Conservation (phyloP, 1,139 yeast species). For the Debaryomyces fabryi region DNA sequence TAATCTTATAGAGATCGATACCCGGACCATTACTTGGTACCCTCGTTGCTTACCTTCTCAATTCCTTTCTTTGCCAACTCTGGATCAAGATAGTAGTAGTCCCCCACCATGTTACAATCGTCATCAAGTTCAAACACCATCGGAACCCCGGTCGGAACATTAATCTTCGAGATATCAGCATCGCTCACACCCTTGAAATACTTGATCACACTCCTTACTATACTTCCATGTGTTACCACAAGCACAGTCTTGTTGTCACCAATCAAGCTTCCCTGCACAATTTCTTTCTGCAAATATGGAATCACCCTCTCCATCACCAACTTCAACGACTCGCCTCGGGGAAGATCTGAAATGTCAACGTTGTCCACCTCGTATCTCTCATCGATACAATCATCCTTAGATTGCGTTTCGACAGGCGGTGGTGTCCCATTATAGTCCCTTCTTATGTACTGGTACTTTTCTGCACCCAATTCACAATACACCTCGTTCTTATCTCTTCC, state of each 20-base stretch:
- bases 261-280: constrained; percentile 37
- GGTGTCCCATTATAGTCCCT: constrained; percentile 72
- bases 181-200: constrained; percentile 59
- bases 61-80: constrained; percentile 68
- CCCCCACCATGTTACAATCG: constrained; percentile 42
- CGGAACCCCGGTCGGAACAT: constrained; percentile 81
- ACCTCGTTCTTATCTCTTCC: constrained; percentile 66
- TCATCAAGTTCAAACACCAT: constrained; percentile 57
- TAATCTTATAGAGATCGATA: too few relatives aligned
- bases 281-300: constrained; percentile 53
- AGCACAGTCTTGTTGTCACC: constrained; percentile 51
- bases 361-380: constrained; percentile 42
- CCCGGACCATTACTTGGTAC: constrained; percentile 21
- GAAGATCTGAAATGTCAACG: constrained; percentile 37
- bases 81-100: constrained; percentile 64
- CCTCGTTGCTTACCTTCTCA: constrained; percentile 64
- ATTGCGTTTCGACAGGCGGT: constrained; percentile 40
- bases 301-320: constrained; percentile 65
- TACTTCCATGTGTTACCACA: constrained; percentile 76
- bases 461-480: constrained; percentile 56
- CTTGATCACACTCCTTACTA: constrained; percentile 69
- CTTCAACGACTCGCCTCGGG: constrained; percentile 68
- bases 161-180: constrained; percentile 63
- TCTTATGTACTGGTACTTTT: constrained; percentile 65
- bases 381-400: constrained; percentile 38